Percentiles rank a stretch among this genome's conserved stretches.
phyloP scores from a whole-genome alignment of 352 stramenopile genomes.

The Vaucheria bursata region DNA sequence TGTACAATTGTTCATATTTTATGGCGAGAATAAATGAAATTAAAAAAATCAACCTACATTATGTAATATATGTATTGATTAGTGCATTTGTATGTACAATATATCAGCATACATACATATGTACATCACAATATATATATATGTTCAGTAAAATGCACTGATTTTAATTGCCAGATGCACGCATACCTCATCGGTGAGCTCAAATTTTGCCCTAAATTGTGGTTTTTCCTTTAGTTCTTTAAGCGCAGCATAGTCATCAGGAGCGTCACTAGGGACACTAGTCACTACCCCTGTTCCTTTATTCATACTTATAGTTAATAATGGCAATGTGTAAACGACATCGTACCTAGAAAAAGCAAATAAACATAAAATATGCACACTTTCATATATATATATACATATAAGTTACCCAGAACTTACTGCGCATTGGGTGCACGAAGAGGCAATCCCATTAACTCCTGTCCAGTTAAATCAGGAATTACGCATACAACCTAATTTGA shows the following conservation, averaged over 20 bases:
- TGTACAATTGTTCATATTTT: too few species aligned
- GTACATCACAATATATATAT: too few species aligned
- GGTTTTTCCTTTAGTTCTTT: constrained; percentile 96
- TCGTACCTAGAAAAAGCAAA: too few species aligned
- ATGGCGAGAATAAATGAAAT: too few species aligned
- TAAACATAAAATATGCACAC: too few species aligned
- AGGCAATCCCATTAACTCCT: constrained; percentile 90
- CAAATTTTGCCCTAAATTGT: constrained; percentile 94
- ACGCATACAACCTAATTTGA: not conserved
- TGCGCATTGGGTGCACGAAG: constrained; percentile 82
- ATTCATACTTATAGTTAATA: constrained; percentile 98
- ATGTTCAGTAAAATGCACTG: too few species aligned
- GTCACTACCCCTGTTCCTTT: constrained; percentile 99
- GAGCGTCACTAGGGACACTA: constrained; percentile 94
- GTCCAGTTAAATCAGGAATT: constrained; percentile 54
- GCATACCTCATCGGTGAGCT: constrained; percentile 95
- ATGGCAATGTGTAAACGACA: constrained; percentile 96
- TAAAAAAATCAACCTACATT: too few species aligned
- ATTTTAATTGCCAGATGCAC: too few species aligned
- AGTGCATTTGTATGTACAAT: too few species aligned
- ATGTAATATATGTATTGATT: too few species aligned
- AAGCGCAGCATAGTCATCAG: constrained; percentile 97
- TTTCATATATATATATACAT: too few species aligned
- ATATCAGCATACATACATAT: too few species aligned
- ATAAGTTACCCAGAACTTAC: not conserved